Percentiles rank a stretch among this genome's conserved stretches.
Evolutionary conservation across 768 basidiomycete genomes (phyloP).

Genomic region (Leucocoprinus birnbaumii): DNA sequence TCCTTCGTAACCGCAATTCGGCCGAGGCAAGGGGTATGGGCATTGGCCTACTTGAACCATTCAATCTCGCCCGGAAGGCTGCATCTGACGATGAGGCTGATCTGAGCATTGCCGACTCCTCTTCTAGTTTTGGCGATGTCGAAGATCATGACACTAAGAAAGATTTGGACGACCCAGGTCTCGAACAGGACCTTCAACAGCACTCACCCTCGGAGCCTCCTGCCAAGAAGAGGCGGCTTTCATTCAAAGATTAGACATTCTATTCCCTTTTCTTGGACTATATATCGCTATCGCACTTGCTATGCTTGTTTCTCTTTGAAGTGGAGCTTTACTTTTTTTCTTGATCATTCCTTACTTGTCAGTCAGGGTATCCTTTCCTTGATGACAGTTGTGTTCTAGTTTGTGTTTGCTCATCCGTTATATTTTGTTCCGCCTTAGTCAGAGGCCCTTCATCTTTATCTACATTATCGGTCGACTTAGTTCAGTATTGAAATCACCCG

Average conservation of each 20-base stretch:
- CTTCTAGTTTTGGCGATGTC: conserved; percentile 25
- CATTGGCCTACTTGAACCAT: conserved; percentile 56
- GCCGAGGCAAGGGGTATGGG: conserved; percentile 40
- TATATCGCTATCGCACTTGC: conserved; percentile 9
- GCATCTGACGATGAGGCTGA: conserved; percentile 26
- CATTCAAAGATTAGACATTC: conserved; percentile 12
- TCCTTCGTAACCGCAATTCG: conserved; percentile 37
- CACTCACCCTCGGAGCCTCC: conserved; percentile 31
- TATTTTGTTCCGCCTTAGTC: background rate
- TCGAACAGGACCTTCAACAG: background rate
- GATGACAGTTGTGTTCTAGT: conserved; percentile 9
- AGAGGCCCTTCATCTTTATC: conserved; percentile 3
- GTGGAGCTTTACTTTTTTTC: conserved; percentile 13
- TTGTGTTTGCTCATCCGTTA: conserved; percentile 20
- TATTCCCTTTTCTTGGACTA: conserved; percentile 6
- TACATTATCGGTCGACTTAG: conserved; percentile 6
- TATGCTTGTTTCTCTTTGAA: conserved; percentile 12
- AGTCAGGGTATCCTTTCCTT: conserved; percentile 4
- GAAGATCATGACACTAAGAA: conserved; percentile 20
- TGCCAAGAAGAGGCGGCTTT: conserved; percentile 49
- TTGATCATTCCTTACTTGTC: conserved; percentile 5
- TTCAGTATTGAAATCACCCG: conserved; percentile 4
- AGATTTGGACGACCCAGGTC: conserved; percentile 2
- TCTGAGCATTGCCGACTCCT: conserved; percentile 26
- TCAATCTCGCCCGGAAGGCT: conserved; percentile 39